These are phyloP conservation scores for Curvularia verruculosa DNA, from an alignment of 2,329 filamentous ascomycete genomes.

Conservation along the genomic window DNA sequence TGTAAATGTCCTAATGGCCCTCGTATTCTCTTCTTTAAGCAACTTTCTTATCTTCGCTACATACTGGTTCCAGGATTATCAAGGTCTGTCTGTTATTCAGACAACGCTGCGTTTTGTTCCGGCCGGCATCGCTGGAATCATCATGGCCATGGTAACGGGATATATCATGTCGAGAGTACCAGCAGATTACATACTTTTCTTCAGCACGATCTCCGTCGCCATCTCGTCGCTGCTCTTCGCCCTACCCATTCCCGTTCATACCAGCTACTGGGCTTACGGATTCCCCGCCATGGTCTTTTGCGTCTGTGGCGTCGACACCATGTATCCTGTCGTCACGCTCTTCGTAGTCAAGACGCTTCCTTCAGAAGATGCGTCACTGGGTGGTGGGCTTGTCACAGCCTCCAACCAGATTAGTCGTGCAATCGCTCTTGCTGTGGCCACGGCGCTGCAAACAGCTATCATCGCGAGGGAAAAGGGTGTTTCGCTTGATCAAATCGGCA, in stretches of 20 bases:
- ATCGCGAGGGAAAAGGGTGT: conserved; percentile 35
- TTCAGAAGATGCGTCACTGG: conserved; percentile 68
- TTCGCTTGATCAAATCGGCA: neutral
- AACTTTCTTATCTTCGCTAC: neutral
- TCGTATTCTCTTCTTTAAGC: neutral
- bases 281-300: conserved; percentile 70
- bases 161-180: conserved; percentile 57
- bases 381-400: conserved; percentile 71
- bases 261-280: conserved; percentile 71
- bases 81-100: neutral
- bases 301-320: conserved; percentile 70
- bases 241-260: conserved; percentile 64
- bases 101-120: conserved; percentile 64
- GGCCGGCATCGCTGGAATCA: conserved; percentile 64
- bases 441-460: conserved; percentile 68
- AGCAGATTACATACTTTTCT: conserved; percentile 63
- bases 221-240: conserved; percentile 67
- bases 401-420: conserved; percentile 69
- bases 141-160: conserved; percentile 61
- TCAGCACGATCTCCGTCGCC: conserved; percentile 63
- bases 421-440: conserved; percentile 69
- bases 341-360: conserved; percentile 69
- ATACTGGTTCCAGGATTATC: neutral
- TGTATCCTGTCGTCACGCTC: conserved; percentile 69
- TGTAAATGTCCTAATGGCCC: neutral